Base-by-base conservation (phyloP, 768 basidiomycete genomes). In the Tulasnella sp. region DNA sequence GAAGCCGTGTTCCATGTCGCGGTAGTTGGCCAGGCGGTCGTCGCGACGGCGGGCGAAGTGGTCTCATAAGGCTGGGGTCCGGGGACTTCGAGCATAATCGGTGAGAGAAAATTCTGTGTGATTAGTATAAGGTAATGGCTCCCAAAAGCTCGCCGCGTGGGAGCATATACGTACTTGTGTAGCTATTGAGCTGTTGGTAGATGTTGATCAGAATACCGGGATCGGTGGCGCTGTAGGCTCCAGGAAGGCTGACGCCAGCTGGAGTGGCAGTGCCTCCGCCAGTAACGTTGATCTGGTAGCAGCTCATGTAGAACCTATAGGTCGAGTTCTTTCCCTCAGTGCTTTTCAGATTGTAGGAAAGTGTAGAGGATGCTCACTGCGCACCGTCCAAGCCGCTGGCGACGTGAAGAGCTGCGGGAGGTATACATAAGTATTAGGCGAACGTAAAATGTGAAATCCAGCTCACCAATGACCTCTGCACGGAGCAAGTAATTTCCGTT, bases 181-280 rank as follows among this genome's bases (percentile, higher is more conserved):
- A 78, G 45, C 73, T 70, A 41, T 64, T 68, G 49, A 75, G 71
- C n/a, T 64, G 60, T 43, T 68, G 64, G 70, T 77, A 78, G 61
- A 77, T 73, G 67, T 77, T 75, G 64, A 74, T 65, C 5, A 68
- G 73, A 63, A 79, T 75, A n/a, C 76, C 76, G 24, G 76, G 76
- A 65, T 77, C 75, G 30, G 8, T 60, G 34, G 34, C 34, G 34
- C 34, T 67, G 67, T 78, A 78, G 7, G 75, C 73, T 21, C 78
- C 78, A 3, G 76, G 76, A 71, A 79, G 74, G 64, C 68, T 73
- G 46, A 76, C 76, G 17, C 75, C 74, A 22, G 74, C 66, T 1
- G 78, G 76, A 10, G 64, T 67, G 7, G 73, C 66, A 60, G 65
- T 72, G 49, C 76, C 76, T 10, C 76, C 74, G 30, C 76, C 75